These are phyloP conservation scores for Dictyostelium firmibasis DNA, from an alignment of 78 protist genomes.

Conservation along the genomic window DNA sequence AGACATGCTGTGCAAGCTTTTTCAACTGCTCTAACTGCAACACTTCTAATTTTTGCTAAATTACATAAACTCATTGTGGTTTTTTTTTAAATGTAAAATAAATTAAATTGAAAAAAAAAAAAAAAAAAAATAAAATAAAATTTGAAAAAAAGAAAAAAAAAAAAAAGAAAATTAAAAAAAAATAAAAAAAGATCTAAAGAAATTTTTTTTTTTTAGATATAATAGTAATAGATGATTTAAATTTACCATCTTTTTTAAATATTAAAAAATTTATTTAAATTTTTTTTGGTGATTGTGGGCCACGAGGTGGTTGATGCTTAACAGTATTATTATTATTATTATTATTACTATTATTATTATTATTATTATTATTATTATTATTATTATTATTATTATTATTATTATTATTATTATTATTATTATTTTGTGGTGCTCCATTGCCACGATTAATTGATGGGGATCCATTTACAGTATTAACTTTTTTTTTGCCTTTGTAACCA, in stretches of 20 bases:
- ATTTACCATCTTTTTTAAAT: not conserved
- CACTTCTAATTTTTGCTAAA: constrained; percentile 25
- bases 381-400: too few species aligned
- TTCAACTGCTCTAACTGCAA: constrained; percentile 57
- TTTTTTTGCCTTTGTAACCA: not conserved
- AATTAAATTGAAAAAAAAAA: not conserved
- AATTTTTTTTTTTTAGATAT: not conserved
- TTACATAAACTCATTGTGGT: not conserved
- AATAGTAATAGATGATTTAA: not conserved
- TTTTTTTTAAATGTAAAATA: not conserved
- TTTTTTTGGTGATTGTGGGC: not conserved
- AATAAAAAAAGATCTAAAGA: not conserved
- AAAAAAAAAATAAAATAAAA: too few species aligned
- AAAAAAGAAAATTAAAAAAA: not conserved
- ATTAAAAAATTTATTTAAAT: not conserved
- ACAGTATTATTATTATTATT: not conserved
- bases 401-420: not conserved
- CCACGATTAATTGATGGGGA: not conserved
- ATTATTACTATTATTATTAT: too few species aligned
- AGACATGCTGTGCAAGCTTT: constrained; percentile 61
- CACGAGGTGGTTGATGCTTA: not conserved
- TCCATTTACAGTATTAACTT: not conserved
- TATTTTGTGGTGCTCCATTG: not conserved
- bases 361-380: too few species aligned
- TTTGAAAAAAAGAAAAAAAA: not conserved